Conservation (phyloP, 2,329 filamentous ascomycete genomes). For the Pestalotiopsis sp. region DNA sequence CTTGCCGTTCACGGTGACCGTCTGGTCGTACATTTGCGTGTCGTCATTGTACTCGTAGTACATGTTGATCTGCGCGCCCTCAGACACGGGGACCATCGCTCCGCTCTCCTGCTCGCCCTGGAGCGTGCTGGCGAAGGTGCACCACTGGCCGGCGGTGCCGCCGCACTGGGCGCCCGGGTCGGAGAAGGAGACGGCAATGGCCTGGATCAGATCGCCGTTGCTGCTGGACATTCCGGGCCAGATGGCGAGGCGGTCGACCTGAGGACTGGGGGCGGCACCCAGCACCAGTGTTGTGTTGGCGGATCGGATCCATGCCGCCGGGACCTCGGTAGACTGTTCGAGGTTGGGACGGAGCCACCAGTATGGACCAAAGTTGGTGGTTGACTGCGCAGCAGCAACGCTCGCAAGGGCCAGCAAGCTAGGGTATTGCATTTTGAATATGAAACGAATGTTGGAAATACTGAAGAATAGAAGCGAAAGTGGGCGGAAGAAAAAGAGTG, state of each 20-base stretch:
- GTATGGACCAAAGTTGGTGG: neutral
- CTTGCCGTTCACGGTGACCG: neutral
- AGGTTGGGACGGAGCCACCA: neutral
- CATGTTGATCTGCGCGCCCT: neutral
- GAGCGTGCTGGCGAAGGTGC: neutral
- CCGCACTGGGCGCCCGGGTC: neutral
- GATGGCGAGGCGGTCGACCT: neutral
- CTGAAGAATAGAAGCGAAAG: neutral
- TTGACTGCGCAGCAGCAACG: neutral
- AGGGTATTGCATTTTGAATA: neutral
- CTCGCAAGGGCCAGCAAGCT: neutral
- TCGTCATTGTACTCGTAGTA: neutral
- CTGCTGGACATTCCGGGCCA: neutral
- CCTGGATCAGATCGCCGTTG: neutral
- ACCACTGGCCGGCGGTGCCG: neutral
- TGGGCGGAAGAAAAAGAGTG: neutral
- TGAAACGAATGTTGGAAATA: neutral
- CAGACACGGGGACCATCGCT: neutral
- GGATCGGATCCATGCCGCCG: neutral
- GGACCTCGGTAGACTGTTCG: neutral
- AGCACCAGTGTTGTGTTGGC: neutral
- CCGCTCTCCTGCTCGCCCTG: neutral
- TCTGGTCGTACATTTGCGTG: neutral
- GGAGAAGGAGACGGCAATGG: neutral
- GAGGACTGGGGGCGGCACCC: neutral